Evolutionary conservation across 148 eudicot genomes (phyloP).

Genomic region (Amaranthus cruentus): DNA sequence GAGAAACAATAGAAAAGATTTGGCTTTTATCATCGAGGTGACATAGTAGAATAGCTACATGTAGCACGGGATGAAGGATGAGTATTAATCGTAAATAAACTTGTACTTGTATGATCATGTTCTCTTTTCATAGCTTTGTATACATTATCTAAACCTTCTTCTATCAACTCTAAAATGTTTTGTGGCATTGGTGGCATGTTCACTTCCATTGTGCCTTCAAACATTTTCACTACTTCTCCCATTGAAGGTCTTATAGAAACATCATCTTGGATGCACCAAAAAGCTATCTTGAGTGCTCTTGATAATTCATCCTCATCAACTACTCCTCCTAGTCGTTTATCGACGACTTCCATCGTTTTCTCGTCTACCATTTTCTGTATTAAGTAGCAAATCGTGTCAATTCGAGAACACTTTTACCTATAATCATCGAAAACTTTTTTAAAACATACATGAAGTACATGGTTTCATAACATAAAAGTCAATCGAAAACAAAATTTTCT

Average conservation of each 20-base stretch:
- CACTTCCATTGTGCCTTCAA: slow-evolving; percentile 71
- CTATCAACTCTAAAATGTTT: slow-evolving; percentile 72
- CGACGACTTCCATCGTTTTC: slow-evolving; percentile 55
- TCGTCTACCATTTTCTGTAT: slow-evolving; percentile 61
- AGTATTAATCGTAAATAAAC: slow-evolving; percentile 64
- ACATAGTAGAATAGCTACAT: slow-evolving; percentile 85
- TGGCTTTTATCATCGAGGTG: slow-evolving; percentile 53
- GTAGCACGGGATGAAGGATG: slow-evolving; percentile 71
- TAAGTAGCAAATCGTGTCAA: too few species aligned
- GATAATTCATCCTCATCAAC: slow-evolving; percentile 57
- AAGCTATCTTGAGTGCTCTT: slow-evolving; percentile 63
- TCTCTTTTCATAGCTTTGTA: slow-evolving; percentile 92
- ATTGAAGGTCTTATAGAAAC: slow-evolving; percentile 71
- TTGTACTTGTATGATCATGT: slow-evolving; percentile 57
- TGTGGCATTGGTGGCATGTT: slow-evolving; percentile 86
- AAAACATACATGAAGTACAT: too few species aligned
- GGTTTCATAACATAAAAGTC: too few species aligned
- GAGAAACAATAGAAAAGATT: too few species aligned
- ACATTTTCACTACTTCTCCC: slow-evolving; percentile 94
- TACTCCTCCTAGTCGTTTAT: slow-evolving; percentile 55
- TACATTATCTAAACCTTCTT: slow-evolving; percentile 85
- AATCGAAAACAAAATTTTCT: too few species aligned
- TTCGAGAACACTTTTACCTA: too few species aligned
- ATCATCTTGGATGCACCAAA: slow-evolving; percentile 97
- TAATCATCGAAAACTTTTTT: too few species aligned